Evolutionary conservation across 1,139 yeast genomes (phyloP), one percentile per base, ranked within the genome.

Genomic region (Hanseniaspora sp.): DNA sequence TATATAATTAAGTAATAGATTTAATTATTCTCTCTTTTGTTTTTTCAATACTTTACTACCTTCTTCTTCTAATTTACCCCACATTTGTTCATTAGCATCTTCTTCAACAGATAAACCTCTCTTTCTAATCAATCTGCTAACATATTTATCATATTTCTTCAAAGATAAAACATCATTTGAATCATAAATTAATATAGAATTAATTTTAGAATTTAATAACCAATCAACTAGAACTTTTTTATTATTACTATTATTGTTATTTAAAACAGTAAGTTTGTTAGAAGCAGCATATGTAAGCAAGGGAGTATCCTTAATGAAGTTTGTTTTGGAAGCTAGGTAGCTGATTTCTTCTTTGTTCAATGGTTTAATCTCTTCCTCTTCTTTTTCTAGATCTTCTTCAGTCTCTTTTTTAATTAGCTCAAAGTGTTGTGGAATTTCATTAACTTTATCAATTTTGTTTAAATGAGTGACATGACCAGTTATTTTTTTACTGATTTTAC

Each of bases 61-160:
- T 34, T 48, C 38, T 33, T 48, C 23, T 33, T 57, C 60, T 34
- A 59, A 35, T 18, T 53, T 39, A 17, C 45, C 52, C 61, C 61
- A 59, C 43, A 59, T 41, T 41, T 59, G 56, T 37, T 59, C 61
- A 40, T 58, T 56, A 33, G 57, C 59, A 31, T 51, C 53, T 29
- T 51, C 56, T 8, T 53, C 57, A 43, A 56, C 58, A 15, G 55
- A 31, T 11, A 55, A 28, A 33, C 47, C 60, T 56, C 60, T 62
- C 49, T 52, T 54, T 40, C 53, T 54, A 37, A 53, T 56, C 40
- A 58, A 55, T 51, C 55, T 57, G n/a, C 53, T 53, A 30, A 56
- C 54, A 30, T 54, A 55, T 33, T 52, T 52, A 33, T 52, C 46
- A 38, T 46, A 46, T 33, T 52, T 51, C 41, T 51, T 51, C 9